Percentiles rank a stretch among this genome's conserved stretches.
Conservation (phyloP, 108 stramenopile species). For the Parietichytrium sp. region DNA sequence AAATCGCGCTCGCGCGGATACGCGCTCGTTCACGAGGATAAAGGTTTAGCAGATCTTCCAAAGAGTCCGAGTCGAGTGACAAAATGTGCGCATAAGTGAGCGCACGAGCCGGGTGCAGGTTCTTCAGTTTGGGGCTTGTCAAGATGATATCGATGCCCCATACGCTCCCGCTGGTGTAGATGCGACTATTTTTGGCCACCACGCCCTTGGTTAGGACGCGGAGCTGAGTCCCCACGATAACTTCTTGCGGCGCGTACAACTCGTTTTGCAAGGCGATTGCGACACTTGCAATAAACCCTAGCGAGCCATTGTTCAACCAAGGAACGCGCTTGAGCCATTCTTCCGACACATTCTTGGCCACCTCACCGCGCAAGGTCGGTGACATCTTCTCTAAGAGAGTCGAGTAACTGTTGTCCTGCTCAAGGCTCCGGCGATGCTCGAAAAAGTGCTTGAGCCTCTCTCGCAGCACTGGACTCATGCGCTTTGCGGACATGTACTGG, state of each 20-base stretch:
- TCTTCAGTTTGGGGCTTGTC: background rate
- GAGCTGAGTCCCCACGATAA: background rate
- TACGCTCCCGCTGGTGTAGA: background rate
- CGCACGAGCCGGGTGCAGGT: background rate
- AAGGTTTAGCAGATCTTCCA: background rate
- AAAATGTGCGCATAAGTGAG: conserved; percentile 2
- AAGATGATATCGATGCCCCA: conserved; percentile 35
- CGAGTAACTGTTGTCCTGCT: background rate
- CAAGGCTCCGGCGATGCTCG: background rate
- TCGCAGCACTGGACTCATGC: background rate
- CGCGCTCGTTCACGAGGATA: conserved; percentile 16
- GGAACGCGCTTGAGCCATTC: conserved; percentile 34
- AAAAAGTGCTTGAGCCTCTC: background rate
- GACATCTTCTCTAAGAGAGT: conserved; percentile 18
- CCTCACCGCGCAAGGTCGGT: conserved; percentile 15
- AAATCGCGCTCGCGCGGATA: background rate
- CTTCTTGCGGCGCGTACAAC: conserved; percentile 5
- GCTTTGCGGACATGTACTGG: conserved; percentile 18
- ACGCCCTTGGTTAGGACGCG: conserved; percentile 5
- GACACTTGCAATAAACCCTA: conserved; percentile 6
- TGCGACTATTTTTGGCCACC: background rate
- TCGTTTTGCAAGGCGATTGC: conserved; percentile 19
- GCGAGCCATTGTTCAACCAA: conserved; percentile 4
- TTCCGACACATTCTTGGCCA: background rate
- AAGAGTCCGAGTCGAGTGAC: background rate